These are phyloP conservation scores for Oryza officinalis DNA, from an alignment of 176 grass and related monocot genomes.

Conservation along the genomic window DNA sequence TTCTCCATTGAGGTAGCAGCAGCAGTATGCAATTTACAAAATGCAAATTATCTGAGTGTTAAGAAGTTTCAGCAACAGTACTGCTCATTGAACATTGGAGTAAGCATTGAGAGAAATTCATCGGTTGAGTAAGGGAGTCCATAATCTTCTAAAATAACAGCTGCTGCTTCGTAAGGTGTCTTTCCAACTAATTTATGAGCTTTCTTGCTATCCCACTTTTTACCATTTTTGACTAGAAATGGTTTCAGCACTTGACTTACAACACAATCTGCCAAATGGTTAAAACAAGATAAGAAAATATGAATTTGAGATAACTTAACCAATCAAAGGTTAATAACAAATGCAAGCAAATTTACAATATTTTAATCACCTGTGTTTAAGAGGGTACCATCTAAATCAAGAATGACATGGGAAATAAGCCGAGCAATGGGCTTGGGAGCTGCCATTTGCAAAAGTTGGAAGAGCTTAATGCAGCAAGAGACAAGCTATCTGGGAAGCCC, in stretches of 20 bases:
- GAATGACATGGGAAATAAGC: constrained; percentile 80
- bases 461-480: constrained; percentile 35
- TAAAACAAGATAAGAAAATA: constrained; percentile 27
- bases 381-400: constrained; percentile 96
- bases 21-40: constrained; percentile 31
- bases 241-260: constrained; percentile 71
- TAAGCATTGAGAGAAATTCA: constrained; percentile 74
- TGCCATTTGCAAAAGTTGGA: constrained; percentile 56
- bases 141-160: constrained; percentile 72
- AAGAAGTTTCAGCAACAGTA: constrained; percentile 42
- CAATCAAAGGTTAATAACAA: neutral
- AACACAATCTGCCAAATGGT: constrained; percentile 64
- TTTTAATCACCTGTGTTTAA: constrained; percentile 77
- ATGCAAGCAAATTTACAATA: constrained; percentile 4
- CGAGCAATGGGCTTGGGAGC: constrained; percentile 48
- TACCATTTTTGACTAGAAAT: constrained; percentile 72
- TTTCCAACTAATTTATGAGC: constrained; percentile 74
- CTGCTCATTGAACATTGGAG: constrained; percentile 78
- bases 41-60: constrained; percentile 14
- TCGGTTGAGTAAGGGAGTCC: constrained; percentile 77
- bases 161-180: constrained; percentile 80
- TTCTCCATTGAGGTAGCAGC: constrained; percentile 3
- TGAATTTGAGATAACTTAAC: constrained; percentile 8
- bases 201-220: constrained; percentile 79
- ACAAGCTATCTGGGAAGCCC: constrained; percentile 36